Percentiles rank a stretch among this genome's conserved stretches.
These are phyloP conservation scores for Alternaria angustiovoidea DNA, from an alignment of 2,329 filamentous ascomycete genomes.

Conservation along the genomic window DNA sequence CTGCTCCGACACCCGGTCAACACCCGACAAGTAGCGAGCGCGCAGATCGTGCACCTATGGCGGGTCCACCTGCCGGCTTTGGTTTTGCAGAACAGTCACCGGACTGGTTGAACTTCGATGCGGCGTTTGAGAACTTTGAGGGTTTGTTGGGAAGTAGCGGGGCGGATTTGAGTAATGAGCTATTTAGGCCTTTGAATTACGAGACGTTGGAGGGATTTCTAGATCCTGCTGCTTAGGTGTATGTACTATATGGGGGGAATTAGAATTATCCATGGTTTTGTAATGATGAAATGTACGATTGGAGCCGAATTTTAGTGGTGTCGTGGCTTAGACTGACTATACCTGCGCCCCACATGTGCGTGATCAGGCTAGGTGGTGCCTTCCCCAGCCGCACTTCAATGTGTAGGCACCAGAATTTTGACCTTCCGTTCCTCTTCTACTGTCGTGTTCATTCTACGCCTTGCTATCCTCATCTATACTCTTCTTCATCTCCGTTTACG, in stretches of 20 bases:
- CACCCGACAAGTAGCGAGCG: constrained; percentile 51
- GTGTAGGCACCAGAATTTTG: neutral
- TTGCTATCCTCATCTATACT: neutral
- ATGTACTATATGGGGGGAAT: neutral
- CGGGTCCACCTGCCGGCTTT: constrained; percentile 29
- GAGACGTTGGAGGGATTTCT: constrained; percentile 46
- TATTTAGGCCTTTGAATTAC: constrained; percentile 49
- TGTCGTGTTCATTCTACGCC: no score
- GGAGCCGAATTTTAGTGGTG: neutral
- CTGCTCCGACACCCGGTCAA: constrained; percentile 42
- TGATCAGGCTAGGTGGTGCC: neutral
- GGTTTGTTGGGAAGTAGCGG: constrained; percentile 49
- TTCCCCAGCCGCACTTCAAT: neutral
- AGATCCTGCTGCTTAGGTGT: constrained; percentile 32
- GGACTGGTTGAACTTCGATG: constrained; percentile 52
- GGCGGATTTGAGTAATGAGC: constrained; percentile 50
- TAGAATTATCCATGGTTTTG: neutral
- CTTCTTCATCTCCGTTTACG: no score
- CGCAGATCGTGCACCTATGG: constrained; percentile 36
- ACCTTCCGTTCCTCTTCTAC: no score
- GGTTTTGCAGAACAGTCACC: constrained; percentile 47
- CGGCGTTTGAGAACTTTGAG: constrained; percentile 53
- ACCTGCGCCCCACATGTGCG: neutral
- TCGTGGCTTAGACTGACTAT: neutral
- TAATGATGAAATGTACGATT: neutral